Conservation (phyloP, 169 alveolate genomes). For the Cryptosporidium sp. region DNA sequence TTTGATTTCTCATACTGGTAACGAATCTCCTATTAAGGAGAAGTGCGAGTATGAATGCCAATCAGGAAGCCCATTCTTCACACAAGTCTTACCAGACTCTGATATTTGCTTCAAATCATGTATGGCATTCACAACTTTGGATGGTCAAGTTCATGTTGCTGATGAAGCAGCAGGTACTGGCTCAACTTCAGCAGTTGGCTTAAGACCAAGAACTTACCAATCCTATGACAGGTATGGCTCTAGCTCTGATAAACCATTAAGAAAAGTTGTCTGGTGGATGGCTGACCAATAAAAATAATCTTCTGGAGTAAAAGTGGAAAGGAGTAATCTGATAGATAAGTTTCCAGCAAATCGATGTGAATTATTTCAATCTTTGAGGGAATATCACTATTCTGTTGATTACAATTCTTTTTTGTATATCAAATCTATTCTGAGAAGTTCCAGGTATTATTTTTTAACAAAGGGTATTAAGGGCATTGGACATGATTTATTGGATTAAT, state of each 20-base stretch:
- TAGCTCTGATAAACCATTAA: neutral
- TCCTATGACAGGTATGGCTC: slow-evolving; percentile 47
- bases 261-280: slow-evolving; percentile 43
- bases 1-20: slow-evolving; percentile 67
- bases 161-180: neutral
- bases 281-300: neutral
- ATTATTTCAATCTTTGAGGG: neutral
- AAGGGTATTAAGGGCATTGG: neutral
- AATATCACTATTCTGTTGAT: neutral
- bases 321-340: neutral
- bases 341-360: neutral
- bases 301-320: neutral
- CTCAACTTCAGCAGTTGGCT: neutral
- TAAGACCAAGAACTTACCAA: slow-evolving; percentile 3
- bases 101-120: slow-evolving; percentile 49
- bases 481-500: slow-evolving; percentile 4
- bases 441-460: neutral
- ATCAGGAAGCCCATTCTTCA: slow-evolving; percentile 32
- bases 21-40: slow-evolving; percentile 4
- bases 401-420: slow-evolving; percentile 6
- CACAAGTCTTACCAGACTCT: slow-evolving; percentile 9
- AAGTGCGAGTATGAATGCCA: slow-evolving; percentile 59
- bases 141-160: neutral
- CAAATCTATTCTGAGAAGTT: neutral
- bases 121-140: slow-evolving; percentile 7